A percentile compares a stretch with the other conserved stretches of the same genome.
phyloP scores from a whole-genome alignment of 1,139 yeast genomes.

The Magnusiomyces ingens region DNA sequence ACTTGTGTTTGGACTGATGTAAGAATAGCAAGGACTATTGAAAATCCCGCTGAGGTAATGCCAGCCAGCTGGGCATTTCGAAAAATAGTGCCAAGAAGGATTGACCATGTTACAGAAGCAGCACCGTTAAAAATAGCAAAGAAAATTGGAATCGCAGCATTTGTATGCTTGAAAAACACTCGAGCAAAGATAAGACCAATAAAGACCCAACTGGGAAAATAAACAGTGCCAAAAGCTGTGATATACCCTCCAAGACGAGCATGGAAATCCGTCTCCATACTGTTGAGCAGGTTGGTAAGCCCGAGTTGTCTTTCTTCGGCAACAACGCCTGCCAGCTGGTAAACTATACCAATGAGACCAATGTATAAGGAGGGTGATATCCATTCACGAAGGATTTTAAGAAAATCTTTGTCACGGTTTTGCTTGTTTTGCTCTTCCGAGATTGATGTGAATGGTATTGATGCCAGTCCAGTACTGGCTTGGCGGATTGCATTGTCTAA shows the following conservation, averaged over 20 bases:
- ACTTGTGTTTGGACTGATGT: constrained; percentile 30
- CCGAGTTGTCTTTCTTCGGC: constrained; percentile 34
- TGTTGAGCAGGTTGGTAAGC: constrained; percentile 28
- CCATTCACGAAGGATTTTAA: constrained; percentile 29
- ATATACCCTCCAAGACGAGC: constrained; percentile 28
- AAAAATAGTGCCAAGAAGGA: constrained; percentile 31
- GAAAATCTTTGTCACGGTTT: constrained; percentile 24
- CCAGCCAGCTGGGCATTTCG: constrained; percentile 33
- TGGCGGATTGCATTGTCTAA: constrained; percentile 32
- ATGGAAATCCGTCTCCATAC: constrained; percentile 30
- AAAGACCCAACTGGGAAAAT: constrained; percentile 32
- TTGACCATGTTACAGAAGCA: constrained; percentile 30
- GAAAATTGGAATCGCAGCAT: constrained; percentile 28
- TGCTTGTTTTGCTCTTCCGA: constrained; percentile 24
- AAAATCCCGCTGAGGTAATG: constrained; percentile 31
- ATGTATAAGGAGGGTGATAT: constrained; percentile 34
- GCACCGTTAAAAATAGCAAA: constrained; percentile 33
- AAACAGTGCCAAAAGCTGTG: constrained; percentile 28
- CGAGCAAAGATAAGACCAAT: constrained; percentile 25
- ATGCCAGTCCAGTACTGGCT: constrained; percentile 25
- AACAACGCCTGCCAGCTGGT: constrained; percentile 32
- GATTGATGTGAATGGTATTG: constrained; percentile 30
- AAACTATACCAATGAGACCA: constrained; percentile 33
- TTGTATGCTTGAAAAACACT: constrained; percentile 26
- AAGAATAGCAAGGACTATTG: constrained; percentile 31